Conservation (phyloP, 371 early-diverging fungal genomes). For the Fennellomyces sp. region DNA sequence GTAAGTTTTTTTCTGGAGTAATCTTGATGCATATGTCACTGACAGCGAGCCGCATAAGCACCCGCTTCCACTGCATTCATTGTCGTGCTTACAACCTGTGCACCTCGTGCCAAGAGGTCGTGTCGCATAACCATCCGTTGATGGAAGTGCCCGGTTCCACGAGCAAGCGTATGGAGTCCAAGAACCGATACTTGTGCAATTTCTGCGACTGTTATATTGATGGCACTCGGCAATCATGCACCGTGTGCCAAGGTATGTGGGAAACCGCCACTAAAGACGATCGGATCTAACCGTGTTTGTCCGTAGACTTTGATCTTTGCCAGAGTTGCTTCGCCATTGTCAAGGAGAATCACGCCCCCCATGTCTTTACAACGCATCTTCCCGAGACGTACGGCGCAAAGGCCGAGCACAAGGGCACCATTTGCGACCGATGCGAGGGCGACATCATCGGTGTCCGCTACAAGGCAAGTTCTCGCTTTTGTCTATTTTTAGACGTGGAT, state of each 20-base stretch:
- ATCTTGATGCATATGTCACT: background rate
- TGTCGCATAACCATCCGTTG: background rate
- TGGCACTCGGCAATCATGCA: constrained; percentile 1
- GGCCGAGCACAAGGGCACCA: background rate
- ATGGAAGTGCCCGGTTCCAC: background rate
- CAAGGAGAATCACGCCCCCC: constrained; percentile 3
- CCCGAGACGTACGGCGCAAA: background rate
- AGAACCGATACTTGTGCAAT: background rate
- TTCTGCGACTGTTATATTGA: constrained; percentile 2
- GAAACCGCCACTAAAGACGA: background rate
- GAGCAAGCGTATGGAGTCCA: background rate
- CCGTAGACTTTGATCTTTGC: constrained; percentile 12
- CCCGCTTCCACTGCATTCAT: background rate
- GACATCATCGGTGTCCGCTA: constrained; percentile 51
- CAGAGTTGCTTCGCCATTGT: background rate
- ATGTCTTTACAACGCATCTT: background rate
- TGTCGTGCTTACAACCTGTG: background rate
- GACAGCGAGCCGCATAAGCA: background rate
- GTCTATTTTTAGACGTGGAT: too few species aligned
- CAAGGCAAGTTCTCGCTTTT: too few species aligned
- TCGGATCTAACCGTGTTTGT: background rate
- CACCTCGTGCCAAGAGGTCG: background rate
- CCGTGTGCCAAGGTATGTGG: constrained; percentile 6
- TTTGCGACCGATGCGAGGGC: constrained; percentile 52
- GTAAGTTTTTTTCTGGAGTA: too few species aligned